Evolutionary conservation across 345 rosid species (phyloP).

Genomic region (Rhodamnia argentea): DNA sequence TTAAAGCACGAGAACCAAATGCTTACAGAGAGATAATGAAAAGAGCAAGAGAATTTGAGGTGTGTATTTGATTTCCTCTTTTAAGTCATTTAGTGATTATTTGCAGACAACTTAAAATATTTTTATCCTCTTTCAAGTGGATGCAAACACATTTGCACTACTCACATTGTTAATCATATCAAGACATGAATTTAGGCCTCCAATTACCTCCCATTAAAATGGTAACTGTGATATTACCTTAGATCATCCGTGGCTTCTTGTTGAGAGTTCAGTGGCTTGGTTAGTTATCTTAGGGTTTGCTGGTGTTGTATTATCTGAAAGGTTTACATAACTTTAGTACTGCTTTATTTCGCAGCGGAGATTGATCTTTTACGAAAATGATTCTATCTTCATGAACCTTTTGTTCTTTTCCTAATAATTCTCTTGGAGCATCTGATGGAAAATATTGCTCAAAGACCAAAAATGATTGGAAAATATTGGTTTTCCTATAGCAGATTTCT

Average conservation of each 20-base stretch:
- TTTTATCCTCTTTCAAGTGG: not conserved
- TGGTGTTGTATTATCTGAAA: not conserved
- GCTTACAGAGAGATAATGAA: slow-evolving; percentile 76
- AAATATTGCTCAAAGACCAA: not conserved
- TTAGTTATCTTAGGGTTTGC: not conserved
- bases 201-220: not conserved
- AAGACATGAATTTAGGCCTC: not conserved
- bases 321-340: not conserved
- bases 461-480: not conserved
- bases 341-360: not conserved
- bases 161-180: not conserved
- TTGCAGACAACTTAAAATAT: not conserved
- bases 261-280: not conserved
- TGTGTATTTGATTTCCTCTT: slow-evolving; percentile 3
- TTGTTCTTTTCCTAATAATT: not conserved
- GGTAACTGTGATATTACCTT: not conserved
- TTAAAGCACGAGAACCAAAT: slow-evolving; percentile 71
- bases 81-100: not conserved
- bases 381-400: not conserved
- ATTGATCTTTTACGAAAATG: not conserved
- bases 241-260: not conserved
- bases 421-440: not conserved
- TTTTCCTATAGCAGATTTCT: not conserved
- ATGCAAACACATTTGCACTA: not conserved
- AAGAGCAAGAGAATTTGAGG: slow-evolving; percentile 88